A percentile compares a stretch with the other conserved stretches of the same genome.
phyloP scores from a whole-genome alignment of 108 stramenopile genomes.

The Cylindrotheca closterium region DNA sequence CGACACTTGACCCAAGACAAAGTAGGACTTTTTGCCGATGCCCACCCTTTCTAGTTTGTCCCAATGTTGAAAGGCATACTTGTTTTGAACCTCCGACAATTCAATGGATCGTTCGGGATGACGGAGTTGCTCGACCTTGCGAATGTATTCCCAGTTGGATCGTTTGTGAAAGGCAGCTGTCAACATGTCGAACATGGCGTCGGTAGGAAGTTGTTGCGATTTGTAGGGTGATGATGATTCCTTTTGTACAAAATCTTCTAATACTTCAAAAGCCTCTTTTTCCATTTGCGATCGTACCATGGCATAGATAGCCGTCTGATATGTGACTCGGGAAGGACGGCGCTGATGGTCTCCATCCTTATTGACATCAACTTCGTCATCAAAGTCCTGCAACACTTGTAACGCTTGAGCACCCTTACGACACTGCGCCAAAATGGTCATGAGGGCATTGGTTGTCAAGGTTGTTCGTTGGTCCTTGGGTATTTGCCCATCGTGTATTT shows the following conservation, averaged over 20 bases:
- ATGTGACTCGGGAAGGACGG: constrained; percentile 24
- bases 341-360: neutral
- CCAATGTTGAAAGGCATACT: constrained; percentile 32
- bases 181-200: constrained; percentile 16
- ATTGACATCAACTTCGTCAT: neutral
- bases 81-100: neutral
- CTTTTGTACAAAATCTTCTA: constrained; percentile 12
- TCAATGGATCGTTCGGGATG: neutral
- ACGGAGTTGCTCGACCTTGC: constrained; percentile 4
- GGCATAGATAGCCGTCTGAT: constrained; percentile 22
- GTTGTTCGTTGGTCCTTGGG: constrained; percentile 11
- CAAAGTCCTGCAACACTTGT: constrained; percentile 13
- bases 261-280: constrained; percentile 17
- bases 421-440: constrained; percentile 31
- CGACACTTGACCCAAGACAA: constrained; percentile 16
- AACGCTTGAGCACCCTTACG: constrained; percentile 29
- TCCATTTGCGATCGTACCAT: constrained; percentile 20
- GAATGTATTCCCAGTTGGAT: constrained; percentile 10
- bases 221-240: too few species aligned
- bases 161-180: constrained; percentile 11
- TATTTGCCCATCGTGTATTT: constrained; percentile 10
- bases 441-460: constrained; percentile 31
- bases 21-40: constrained; percentile 33
- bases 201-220: too few species aligned
- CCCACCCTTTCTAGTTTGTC: constrained; percentile 21